Evolutionary conservation across 176 grass and related monocot species (phyloP), one percentile per base, ranked within the genome.

Genomic region (Lolium rigidum): DNA sequence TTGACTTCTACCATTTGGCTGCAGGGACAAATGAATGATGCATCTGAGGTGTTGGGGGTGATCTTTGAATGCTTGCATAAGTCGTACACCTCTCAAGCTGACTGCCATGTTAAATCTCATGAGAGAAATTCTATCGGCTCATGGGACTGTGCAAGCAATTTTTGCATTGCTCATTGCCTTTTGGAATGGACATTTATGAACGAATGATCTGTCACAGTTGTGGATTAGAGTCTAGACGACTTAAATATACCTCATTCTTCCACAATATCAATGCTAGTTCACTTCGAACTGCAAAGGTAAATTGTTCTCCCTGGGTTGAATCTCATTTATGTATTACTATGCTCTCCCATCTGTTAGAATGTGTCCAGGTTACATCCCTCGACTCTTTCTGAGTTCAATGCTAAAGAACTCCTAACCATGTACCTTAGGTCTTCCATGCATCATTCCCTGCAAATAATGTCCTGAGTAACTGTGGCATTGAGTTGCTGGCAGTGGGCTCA

Each of bases 21-120:
- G 55, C 94, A 99, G 97, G 92, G 89, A 20, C 94, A 99, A 91
- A 99, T 99, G 97, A 99, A 99, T 83, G 97, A 99, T 91, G 97
- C 97, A 62, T 99, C 97, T 78, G 97, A 99, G 87, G 97, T 99
- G 71, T 64, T 99, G 74, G 94, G 81, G 43, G 97, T 94, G 56
- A 94, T 99, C 76, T 99, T 99, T 78, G 92, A 96, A 55, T 99
- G 94, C 65, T 79, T 99, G 86, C 97, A 99, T 52, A 99, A 93
- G 65, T 87, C 97, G 0, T 99, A 91, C 39, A 79, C 90, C 83
- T 90, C 90, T 79, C 68, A 10, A 73, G 60, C 66, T 84, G 92
- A 93, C 58, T 77, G 9, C 39, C 79, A 94, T 88, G 25, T 46
- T 87, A 91, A 92, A 52, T 82, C 83, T 80, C 77, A 88, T 18